Base-by-base conservation (phyloP, 2,329 filamentous ascomycete species). In the Grosmannia serpens region DNA sequence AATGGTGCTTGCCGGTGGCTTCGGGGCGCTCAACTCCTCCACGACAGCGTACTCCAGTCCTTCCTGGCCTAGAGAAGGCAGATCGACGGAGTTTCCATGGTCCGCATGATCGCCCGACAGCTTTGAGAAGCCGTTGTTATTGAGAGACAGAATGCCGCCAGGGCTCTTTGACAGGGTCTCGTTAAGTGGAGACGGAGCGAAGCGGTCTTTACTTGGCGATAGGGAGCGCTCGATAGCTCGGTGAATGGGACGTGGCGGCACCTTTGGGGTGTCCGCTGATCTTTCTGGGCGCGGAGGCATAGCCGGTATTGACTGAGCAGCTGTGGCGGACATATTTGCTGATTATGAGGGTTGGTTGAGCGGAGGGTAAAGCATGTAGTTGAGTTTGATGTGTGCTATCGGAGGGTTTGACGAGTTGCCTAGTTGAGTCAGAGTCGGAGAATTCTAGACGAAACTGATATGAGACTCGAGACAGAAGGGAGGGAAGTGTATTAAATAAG, bases 41-140 rank as follows among this genome's bases (percentile, higher is more conserved):
- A 79, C 70, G 26, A 70, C 86, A 56, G 83, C 89, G 73, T 96
- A 96, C 74, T 96, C 92, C 64, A 79, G 84, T 62, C 92, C 92
- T 74, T 96, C 92, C 69, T 96, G 86, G 59, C 92, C 92, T 58
- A 96, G 80, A 1, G 88, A 88, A 20, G 92, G 92, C 69, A 96
- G 81, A 38, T 83, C 82, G 59, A 96, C 89, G 68, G 89, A 95
- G 54, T 84, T 82, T 41, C 88, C 83, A 55, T 89, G 87, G 49
- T 79, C 73, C 62, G 79, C 70, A 46, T 73, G 71, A 50, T 79
- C 75, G 55, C 68, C 53, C 1, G 61, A 50, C 22, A 63, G 56
- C 6, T 41, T 33, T 4, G 58, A 58, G 15, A 46, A 29, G 49
- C 59, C 70, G 63, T 70, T 67, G 64, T 67, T 66, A 51, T 66